These are phyloP conservation scores for Raffaelea deltoideospora DNA, from an alignment of 2,329 filamentous ascomycete species.

Conservation along the genomic window DNA sequence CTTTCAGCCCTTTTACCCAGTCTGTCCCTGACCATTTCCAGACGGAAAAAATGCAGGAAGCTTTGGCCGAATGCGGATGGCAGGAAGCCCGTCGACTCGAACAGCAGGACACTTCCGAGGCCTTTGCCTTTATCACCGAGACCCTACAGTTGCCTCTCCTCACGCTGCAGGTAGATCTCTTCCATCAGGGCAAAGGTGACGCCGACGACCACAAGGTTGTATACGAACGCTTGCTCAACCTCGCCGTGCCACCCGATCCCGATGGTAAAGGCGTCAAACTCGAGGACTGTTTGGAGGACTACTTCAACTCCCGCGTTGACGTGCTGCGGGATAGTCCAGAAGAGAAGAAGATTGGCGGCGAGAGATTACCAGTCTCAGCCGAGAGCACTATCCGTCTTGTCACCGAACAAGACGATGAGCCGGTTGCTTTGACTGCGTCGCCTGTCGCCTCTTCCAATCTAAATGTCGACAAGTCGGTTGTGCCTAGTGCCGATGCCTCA, in stretches of 20 bases:
- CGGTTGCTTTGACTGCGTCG: too few relatives aligned
- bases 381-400: conserved; percentile 20
- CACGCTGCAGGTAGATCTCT: conserved; percentile 86
- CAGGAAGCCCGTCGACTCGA: conserved; percentile 57
- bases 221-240: conserved; percentile 77
- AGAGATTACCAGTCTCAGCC: conserved; percentile 13
- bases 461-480: too few relatives aligned
- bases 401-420: too few relatives aligned
- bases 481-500: too few relatives aligned
- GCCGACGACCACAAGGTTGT: conserved; percentile 89
- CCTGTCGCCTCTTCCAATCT: too few relatives aligned
- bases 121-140: conserved; percentile 88
- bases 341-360: conserved; percentile 32
- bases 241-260: conserved; percentile 69
- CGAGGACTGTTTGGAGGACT: conserved; percentile 83
- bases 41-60: conserved; percentile 47
- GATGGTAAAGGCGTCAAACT: conserved; percentile 59
- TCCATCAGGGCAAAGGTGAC: conserved; percentile 69
- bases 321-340: conserved; percentile 59
- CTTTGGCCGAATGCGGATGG: conserved; percentile 80
- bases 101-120: conserved; percentile 92
- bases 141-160: conserved; percentile 75
- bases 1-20: not conserved
- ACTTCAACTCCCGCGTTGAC: conserved; percentile 89
- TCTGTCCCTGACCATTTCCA: not conserved